Evolutionary conservation across 108 stramenopile genomes (phyloP).

Genomic region (Cyclotella choctawhatcheeana): DNA sequence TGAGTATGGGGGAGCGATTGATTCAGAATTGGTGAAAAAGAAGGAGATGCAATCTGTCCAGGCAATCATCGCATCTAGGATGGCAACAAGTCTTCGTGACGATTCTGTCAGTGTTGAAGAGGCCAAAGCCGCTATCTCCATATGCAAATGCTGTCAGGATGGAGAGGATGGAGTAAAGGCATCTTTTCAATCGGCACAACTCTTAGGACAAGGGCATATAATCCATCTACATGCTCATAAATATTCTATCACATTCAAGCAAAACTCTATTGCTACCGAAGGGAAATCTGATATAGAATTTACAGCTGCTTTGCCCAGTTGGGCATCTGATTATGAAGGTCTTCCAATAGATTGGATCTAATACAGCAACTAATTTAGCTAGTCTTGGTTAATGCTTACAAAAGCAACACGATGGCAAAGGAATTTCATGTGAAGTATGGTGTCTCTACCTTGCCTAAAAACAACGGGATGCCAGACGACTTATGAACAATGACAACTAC

Average conservation of each 20-base stretch:
- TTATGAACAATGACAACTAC: slow-evolving; percentile 29
- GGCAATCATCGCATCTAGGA: slow-evolving; percentile 1
- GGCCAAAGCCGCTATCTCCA: slow-evolving; percentile 34
- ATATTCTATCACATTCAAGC: slow-evolving; percentile 44
- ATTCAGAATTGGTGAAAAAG: slow-evolving; percentile 1
- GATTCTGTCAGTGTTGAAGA: slow-evolving; percentile 38
- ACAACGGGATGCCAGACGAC: slow-evolving; percentile 36
- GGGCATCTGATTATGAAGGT: slow-evolving; percentile 22
- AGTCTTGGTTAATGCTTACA: too few relatives aligned
- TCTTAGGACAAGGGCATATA: slow-evolving; percentile 68
- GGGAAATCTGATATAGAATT: slow-evolving; percentile 13
- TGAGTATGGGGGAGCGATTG: slow-evolving; percentile 70
- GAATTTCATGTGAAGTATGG: slow-evolving; percentile 24
- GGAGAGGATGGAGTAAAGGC: slow-evolving; percentile 39
- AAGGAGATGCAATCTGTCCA: slow-evolving; percentile 11
- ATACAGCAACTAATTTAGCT: too few relatives aligned
- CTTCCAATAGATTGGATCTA: slow-evolving; percentile 4
- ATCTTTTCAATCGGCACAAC: slow-evolving; percentile 70
- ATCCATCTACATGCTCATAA: slow-evolving; percentile 78
- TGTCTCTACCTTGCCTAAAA: slow-evolving; percentile 30
- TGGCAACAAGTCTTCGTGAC: slow-evolving; percentile 27
- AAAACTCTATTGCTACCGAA: neutral
- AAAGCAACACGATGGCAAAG: too few relatives aligned
- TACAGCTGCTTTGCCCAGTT: slow-evolving; percentile 28
- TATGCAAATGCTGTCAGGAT: slow-evolving; percentile 55